Evolutionary conservation across 805 yeast species (phyloP).

Genomic region (Priceomyces haplophilus): DNA sequence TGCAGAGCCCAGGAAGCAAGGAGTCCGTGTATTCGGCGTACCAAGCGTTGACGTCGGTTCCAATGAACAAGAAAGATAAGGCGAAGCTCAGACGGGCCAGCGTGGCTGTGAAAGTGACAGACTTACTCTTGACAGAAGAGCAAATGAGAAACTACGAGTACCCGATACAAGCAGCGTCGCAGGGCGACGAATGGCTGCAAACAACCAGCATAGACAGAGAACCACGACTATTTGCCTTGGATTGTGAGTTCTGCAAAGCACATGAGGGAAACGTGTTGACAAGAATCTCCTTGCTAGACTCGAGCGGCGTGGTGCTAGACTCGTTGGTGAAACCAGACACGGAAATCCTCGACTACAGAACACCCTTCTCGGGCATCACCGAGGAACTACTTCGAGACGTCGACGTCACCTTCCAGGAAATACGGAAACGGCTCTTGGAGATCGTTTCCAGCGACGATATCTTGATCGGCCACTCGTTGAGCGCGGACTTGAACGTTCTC

Average conservation of each 20-base stretch:
- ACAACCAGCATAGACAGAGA: constrained; percentile 48
- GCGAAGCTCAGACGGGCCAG: constrained; percentile 31
- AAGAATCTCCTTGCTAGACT: constrained; percentile 70
- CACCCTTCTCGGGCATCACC: constrained; percentile 85
- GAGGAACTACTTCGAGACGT: constrained; percentile 60
- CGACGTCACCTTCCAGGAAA: constrained; percentile 61
- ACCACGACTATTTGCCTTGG: constrained; percentile 73
- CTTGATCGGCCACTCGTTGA: constrained; percentile 86
- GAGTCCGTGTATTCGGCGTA: constrained; percentile 53
- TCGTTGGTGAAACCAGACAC: constrained; percentile 74
- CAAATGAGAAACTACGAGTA: constrained; percentile 50
- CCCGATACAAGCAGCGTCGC: constrained; percentile 50
- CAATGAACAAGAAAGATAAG: constrained; percentile 56
- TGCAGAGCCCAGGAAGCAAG: constrained; percentile 65
- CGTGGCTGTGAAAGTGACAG: constrained; percentile 40
- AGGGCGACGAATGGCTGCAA: constrained; percentile 13
- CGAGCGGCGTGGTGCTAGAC: constrained; percentile 61
- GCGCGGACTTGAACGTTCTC: constrained; percentile 73
- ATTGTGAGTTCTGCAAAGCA: constrained; percentile 89
- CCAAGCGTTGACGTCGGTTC: constrained; percentile 54
- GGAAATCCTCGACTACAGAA: constrained; percentile 74
- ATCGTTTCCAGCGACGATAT: constrained; percentile 57
- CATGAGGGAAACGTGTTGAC: constrained; percentile 65
- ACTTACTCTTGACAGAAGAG: constrained; percentile 50
- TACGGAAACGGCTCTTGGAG: constrained; percentile 54